phyloP scores from a whole-genome alignment of 495 filamentous ascomycete species.

The Glarea lozoyensis region DNA sequence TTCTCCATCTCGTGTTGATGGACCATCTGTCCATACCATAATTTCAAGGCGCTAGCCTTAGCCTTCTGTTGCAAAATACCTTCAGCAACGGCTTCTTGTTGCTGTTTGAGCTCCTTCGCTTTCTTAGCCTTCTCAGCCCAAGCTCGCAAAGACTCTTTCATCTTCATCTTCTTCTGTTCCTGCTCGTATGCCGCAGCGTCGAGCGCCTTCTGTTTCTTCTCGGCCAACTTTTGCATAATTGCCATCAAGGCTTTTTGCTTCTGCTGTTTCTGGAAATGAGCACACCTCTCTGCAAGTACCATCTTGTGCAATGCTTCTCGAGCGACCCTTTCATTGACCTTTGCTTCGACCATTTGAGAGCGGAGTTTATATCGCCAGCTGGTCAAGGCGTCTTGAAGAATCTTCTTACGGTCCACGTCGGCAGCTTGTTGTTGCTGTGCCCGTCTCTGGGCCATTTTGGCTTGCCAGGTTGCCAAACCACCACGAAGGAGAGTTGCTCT shows the following conservation, averaged over 20 bases:
- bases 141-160: no score
- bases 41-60: conserved; percentile 24
- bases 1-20: conserved; percentile 37
- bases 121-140: no score
- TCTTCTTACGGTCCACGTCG: conserved; percentile 39
- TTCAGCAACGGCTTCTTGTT: conserved; percentile 14
- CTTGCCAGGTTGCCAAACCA: conserved; percentile 50
- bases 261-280: not conserved
- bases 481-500: conserved; percentile 41
- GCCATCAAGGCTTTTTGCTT: not conserved
- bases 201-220: no score
- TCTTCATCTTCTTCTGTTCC: no score
- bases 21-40: conserved; percentile 35
- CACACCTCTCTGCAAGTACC: conserved; percentile 5
- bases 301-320: conserved; percentile 12
- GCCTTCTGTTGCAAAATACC: conserved; percentile 6
- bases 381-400: conserved; percentile 51
- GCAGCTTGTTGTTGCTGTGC: conserved; percentile 46
- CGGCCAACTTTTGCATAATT: no score
- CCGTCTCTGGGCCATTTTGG: conserved; percentile 36
- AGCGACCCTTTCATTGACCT: conserved; percentile 3
- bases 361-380: conserved; percentile 55
- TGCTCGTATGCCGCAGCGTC: no score
- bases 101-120: conserved; percentile 4
- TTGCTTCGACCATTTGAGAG: conserved; percentile 1